These are phyloP conservation scores for Aspergillus egyptiacus DNA, from an alignment of 495 filamentous ascomycete genomes.

Conservation along the genomic window DNA sequence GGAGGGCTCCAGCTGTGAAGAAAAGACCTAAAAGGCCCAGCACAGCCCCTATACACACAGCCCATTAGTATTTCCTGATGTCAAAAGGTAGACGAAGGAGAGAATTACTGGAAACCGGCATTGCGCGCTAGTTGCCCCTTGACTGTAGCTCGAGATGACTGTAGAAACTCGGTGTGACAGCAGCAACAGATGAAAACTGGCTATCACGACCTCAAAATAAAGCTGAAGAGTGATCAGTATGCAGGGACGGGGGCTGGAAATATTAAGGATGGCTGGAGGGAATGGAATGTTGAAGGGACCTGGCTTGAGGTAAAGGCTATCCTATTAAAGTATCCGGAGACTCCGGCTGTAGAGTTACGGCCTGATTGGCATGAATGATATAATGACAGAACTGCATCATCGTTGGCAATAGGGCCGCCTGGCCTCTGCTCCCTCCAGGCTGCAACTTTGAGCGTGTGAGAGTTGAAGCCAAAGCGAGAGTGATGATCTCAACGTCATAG, in stretches of 20 bases:
- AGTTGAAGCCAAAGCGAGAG: conserved; percentile 4
- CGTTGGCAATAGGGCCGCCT: not conserved
- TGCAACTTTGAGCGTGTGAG: not conserved
- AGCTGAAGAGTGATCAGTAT: not conserved
- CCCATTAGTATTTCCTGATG: not conserved
- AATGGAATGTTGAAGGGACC: conserved; percentile 8
- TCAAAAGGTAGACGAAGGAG: not conserved
- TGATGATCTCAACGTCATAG: conserved; percentile 33
- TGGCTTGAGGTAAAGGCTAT: conserved; percentile 8
- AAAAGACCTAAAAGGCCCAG: conserved; percentile 61
- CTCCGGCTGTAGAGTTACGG: conserved; percentile 12
- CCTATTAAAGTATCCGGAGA: conserved; percentile 22
- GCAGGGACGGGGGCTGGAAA: not conserved
- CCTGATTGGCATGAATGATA: conserved; percentile 26
- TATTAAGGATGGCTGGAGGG: not conserved
- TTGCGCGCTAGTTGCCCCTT: conserved; percentile 15
- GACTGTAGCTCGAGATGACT: not conserved
- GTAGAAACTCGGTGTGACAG: not conserved
- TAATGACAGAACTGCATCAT: conserved; percentile 27
- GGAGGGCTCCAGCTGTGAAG: conserved; percentile 64
- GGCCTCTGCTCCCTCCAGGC: not conserved
- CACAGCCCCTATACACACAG: conserved; percentile 32
- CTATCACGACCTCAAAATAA: conserved; percentile 8
- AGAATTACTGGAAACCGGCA: conserved; percentile 33
- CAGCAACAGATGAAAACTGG: not conserved